Conservation (phyloP, 495 filamentous ascomycete species). For the Acidiella bohemica region DNA sequence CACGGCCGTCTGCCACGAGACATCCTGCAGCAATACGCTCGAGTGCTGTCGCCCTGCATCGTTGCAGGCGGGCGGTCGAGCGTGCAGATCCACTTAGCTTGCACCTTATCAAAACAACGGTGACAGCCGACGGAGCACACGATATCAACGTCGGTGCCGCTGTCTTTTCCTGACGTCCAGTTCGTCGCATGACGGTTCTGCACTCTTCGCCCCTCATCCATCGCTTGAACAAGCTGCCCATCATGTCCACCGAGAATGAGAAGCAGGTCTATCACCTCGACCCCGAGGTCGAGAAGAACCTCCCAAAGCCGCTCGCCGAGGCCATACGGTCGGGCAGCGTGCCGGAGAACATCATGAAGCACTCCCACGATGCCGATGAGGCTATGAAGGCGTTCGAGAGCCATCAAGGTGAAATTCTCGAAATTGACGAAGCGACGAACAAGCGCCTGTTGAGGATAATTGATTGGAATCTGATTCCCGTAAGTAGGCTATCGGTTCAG, state of each 20-base stretch:
- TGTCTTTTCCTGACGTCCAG: too few relatives aligned
- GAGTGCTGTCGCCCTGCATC: too few relatives aligned
- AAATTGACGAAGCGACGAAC: slow-evolving; percentile 44
- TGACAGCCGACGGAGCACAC: too few relatives aligned
- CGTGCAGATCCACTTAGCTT: too few relatives aligned
- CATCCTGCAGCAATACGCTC: too few relatives aligned
- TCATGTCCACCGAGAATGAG: slow-evolving; percentile 10
- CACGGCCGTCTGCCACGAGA: too few relatives aligned
- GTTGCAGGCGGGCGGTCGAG: too few relatives aligned
- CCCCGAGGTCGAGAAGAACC: slow-evolving; percentile 12
- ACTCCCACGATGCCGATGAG: slow-evolving; percentile 47
- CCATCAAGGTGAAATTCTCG: slow-evolving; percentile 35
- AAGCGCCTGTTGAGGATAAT: slow-evolving; percentile 29
- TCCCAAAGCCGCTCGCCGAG: slow-evolving; percentile 9
- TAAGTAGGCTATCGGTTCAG: slow-evolving; percentile 3
- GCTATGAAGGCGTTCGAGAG: slow-evolving; percentile 44
- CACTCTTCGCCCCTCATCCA: too few relatives aligned
- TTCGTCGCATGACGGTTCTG: too few relatives aligned
- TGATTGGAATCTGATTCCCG: slow-evolving; percentile 30
- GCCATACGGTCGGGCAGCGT: slow-evolving; percentile 25
- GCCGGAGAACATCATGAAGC: slow-evolving; percentile 31
- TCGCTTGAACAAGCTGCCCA: not conserved
- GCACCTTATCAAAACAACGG: too few relatives aligned
- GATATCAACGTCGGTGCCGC: too few relatives aligned
- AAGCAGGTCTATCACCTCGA: slow-evolving; percentile 8